These are phyloP conservation scores for Rhodosporidiobolus odoratus DNA, from an alignment of 768 basidiomycete genomes.

Conservation along the genomic window DNA sequence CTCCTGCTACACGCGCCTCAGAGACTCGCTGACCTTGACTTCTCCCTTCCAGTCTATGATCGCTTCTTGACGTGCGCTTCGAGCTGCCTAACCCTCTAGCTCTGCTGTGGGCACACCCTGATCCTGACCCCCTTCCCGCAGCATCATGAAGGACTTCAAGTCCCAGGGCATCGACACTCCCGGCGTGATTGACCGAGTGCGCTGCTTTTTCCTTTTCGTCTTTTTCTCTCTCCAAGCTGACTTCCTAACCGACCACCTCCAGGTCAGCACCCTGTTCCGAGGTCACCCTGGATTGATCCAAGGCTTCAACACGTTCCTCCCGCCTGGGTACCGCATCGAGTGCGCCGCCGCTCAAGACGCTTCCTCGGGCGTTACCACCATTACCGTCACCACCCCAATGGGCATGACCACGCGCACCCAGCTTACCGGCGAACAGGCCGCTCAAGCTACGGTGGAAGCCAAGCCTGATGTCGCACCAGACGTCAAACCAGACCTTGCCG, in stretches of 20 bases:
- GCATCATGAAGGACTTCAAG: constrained; percentile 99
- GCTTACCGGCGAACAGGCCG: constrained; percentile 16
- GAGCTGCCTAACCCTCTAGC: constrained; percentile 53
- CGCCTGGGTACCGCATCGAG: constrained; percentile 88
- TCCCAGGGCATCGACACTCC: constrained; percentile 98
- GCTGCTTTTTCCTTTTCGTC: neutral
- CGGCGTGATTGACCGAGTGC: constrained; percentile 82
- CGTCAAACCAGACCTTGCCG: constrained; percentile 1
- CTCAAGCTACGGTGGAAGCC: no score
- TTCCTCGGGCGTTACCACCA: constrained; percentile 27
- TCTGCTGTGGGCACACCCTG: neutral
- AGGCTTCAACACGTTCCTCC: constrained; percentile 96
- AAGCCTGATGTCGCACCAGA: neutral
- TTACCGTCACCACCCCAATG: constrained; percentile 47
- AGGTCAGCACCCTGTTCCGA: constrained; percentile 76
- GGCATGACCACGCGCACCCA: constrained; percentile 42
- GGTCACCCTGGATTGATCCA: constrained; percentile 87
- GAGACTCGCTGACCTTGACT: neutral
- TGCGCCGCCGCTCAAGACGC: constrained; percentile 41
- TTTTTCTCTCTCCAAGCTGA: neutral
- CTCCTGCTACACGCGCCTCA: neutral
- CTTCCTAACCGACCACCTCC: constrained; percentile 42
- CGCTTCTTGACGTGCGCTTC: constrained; percentile 34
- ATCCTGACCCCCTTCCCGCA: neutral
- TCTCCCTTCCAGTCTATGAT: constrained; percentile 28